Base-by-base conservation (phyloP, 805 yeast species). In the Candida chilensis region DNA sequence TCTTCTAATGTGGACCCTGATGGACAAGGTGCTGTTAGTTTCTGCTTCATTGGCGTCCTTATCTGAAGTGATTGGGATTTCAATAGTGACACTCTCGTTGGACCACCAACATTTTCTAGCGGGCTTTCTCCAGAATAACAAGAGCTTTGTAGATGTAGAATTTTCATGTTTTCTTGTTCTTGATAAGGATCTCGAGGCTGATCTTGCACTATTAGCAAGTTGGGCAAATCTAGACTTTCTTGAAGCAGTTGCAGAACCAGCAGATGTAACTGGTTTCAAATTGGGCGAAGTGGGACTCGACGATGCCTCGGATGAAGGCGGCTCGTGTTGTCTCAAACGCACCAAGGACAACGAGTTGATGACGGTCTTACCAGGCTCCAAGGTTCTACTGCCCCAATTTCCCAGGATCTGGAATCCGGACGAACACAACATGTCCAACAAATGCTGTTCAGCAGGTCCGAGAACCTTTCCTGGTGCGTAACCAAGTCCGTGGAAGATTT, bases 31-130 rank as follows among this genome's bases (percentile, higher is more conserved):
- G 11, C 30, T 33, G 2, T 53, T 53, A 4, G 67, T 52, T n/a
- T 39, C 41, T 4, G 34, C 35, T 2, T 55, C 61, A 15, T 45
- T 47, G 11, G 45, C 45, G 8, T 48, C 54, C 16, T 62, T 50
- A 14, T 46, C 56, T 34, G 57, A 57, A 27, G 4, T 19, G 24
- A 6, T 37, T 27, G 48, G 37, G 4, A 70, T 39, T 20, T 54
- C 54, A 15, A 73, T 50, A 5, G 73, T 76, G 14, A 73, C 54
- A 17, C 54, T 61, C 27, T 74, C 72, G 48, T 76, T 74, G 5
- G 84, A 69, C 98, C 98, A 92, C 98, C 98, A 92, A 59, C 98
- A 92, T 50, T 92, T 92, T 48, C 97, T 71, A 2, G 98, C 98
- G 1, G 98, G 98, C 50, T 92, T 92, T 38, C 95, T 71, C 97